Base-by-base conservation (phyloP, 306 rosid genomes). In the Pyrus pyrifolia region DNA sequence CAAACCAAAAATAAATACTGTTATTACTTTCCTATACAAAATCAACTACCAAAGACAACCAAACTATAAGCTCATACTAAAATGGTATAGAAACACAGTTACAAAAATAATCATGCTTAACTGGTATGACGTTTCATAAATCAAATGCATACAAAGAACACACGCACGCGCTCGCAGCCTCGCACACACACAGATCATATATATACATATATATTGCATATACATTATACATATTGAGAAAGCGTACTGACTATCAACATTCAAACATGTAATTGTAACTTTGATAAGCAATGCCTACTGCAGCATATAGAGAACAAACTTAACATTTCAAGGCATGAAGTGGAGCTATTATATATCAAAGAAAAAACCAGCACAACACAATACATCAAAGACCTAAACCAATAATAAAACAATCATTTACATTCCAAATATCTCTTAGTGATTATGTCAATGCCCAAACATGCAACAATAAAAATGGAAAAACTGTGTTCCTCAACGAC, bases 401-500 rank as follows among this genome's bases (percentile, higher is more conserved):
- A 76, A 76, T 70, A 72, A 78, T 57, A 61, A n/a, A 67, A 52
- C 31, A 64, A 67, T 71, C 11, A 74, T 18, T 60, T 64, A 72
- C 69, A 73, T 62, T 44, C 71, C 76, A 31, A 19, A 70, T 66
- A 78, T 77, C 57, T n/a, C 14, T 78, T 31, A n/a, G 31, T 9
- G 46, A 15, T 17, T n/a, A 74, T 33, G 27, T 52, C 60, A 42
- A 35, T 68, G 49, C 73, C 58, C 71, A 76, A 76, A 77, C 70
- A 79, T 73, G 57, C 68, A 70, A 40, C 75, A 55, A 61, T 42
- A 22, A 10, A 27, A 45, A 74, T 5, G 21, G 19, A 7, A 59
- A 65, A 38, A 15, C 67, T 60, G 73, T 68, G 70, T 68, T 84
- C 65, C 45, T 76, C 49, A 79, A 83, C 46, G 79, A 83, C 88